Conservation (phyloP, 2,329 filamentous ascomycete genomes). For the Lachnellula hyalina region DNA sequence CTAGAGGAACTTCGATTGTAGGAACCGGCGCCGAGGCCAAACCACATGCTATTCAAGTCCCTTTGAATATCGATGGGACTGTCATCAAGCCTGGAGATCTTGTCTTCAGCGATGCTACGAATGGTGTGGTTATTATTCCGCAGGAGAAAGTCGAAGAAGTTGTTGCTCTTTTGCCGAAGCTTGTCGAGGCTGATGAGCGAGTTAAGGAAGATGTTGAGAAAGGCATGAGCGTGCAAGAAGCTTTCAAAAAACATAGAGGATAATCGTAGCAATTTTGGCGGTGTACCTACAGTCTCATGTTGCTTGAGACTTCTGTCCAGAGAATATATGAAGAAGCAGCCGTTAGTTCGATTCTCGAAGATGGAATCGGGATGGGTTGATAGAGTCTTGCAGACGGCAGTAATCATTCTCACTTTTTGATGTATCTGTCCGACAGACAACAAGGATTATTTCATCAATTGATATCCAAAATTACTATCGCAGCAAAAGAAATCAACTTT, state of each 20-base stretch:
- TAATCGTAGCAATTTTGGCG: no score
- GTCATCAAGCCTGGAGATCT: conserved; percentile 54
- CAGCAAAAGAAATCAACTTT: no score
- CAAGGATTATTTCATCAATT: no score
- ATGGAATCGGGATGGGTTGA: no score
- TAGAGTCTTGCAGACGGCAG: no score
- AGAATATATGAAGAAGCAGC: no score
- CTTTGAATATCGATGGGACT: conserved; percentile 40
- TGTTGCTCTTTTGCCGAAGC: conserved; percentile 42
- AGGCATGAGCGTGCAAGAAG: conserved; percentile 59
- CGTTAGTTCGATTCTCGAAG: no score
- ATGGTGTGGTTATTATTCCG: conserved; percentile 66
- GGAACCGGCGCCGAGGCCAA: conserved; percentile 52
- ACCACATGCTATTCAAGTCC: conserved; percentile 48
- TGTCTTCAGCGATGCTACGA: conserved; percentile 62
- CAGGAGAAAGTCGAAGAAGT: conserved; percentile 53
- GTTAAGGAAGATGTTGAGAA: conserved; percentile 60
- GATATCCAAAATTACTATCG: no score
- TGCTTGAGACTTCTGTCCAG: no score
- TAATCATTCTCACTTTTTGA: no score
- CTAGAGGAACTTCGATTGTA: conserved; percentile 50
- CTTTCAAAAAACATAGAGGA: conserved; percentile 47
- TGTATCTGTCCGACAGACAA: no score
- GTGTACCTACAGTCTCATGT: no score
- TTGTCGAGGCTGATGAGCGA: conserved; percentile 46